A percentile compares a stretch with the other conserved stretches of the same genome.
Conservation (phyloP, 306 rosid genomes). For the Mimosa pudica region DNA sequence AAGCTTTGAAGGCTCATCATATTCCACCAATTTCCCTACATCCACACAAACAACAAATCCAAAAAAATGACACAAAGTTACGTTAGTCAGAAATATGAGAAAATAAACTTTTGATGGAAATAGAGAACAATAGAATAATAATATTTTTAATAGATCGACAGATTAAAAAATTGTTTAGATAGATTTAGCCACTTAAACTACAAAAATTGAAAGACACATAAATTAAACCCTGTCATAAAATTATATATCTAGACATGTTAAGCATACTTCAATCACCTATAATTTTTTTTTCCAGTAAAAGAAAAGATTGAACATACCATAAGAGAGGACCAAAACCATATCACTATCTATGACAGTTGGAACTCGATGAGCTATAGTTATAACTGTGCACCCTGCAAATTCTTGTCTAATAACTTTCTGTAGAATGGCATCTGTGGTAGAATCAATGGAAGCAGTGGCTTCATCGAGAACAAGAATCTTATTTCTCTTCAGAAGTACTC, state of each 20-base stretch:
- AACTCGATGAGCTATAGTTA: constrained; percentile 4
- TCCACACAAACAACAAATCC: neutral
- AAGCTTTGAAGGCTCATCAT: neutral
- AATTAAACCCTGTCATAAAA: too few relatives aligned
- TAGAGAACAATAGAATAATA: neutral
- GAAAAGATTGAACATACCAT: neutral
- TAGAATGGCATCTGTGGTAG: neutral
- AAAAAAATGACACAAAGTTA: too few relatives aligned
- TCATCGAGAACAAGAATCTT: constrained; percentile 2
- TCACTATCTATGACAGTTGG: neutral
- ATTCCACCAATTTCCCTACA: neutral
- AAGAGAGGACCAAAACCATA: constrained; percentile 1
- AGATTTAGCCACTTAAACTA: too few relatives aligned
- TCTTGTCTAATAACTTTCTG: neutral
- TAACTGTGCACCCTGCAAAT: neutral
- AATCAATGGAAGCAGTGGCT: constrained; percentile 4
- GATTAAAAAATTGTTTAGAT: too few relatives aligned
- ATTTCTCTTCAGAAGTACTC: neutral
- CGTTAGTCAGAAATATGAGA: neutral
- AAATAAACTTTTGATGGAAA: neutral
- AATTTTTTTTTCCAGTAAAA: neutral
- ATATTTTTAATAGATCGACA: too few relatives aligned
- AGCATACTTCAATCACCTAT: too few relatives aligned
- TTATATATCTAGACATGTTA: too few relatives aligned
- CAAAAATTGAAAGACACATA: too few relatives aligned